A percentile compares a stretch with the other conserved stretches of the same genome.
Evolutionary conservation across 805 yeast genomes (phyloP).

Genomic region (Yarrowia osloensis): DNA sequence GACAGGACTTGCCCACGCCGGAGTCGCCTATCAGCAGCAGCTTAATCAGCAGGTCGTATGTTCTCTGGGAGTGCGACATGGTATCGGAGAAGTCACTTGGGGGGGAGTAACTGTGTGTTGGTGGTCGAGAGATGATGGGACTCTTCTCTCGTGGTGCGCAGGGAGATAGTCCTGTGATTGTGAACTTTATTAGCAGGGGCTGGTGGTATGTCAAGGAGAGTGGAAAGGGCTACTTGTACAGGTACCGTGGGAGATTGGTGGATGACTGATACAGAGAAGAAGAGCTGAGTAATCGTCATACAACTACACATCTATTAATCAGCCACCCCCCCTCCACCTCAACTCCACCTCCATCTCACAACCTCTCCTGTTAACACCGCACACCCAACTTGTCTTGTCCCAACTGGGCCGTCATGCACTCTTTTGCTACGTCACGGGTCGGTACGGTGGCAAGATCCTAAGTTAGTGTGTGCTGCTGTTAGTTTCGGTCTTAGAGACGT

Average conservation of each 20-base stretch:
- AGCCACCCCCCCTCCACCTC: neutral
- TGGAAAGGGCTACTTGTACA: too few relatives aligned
- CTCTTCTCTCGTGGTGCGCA: neutral
- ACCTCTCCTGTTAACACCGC: slow-evolving; percentile 1
- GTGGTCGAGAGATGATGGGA: neutral
- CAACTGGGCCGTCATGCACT: slow-evolving; percentile 4
- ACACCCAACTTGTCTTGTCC: neutral
- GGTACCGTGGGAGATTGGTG: too few relatives aligned
- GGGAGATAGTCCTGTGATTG: slow-evolving; percentile 27
- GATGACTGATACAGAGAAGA: too few relatives aligned
- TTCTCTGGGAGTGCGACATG: slow-evolving; percentile 34
- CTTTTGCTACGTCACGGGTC: slow-evolving; percentile 8
- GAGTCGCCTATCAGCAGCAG: slow-evolving; percentile 92
- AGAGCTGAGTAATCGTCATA: too few relatives aligned
- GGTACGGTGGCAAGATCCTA: neutral
- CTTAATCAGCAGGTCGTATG: slow-evolving; percentile 89
- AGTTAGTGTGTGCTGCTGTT: neutral
- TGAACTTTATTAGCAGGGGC: slow-evolving; percentile 7
- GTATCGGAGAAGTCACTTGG: neutral
- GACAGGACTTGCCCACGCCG: slow-evolving; percentile 61
- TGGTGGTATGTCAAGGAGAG: neutral
- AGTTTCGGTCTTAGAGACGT: neutral
- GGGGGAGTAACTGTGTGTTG: neutral
- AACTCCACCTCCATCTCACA: neutral
- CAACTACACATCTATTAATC: too few relatives aligned